Percentiles rank a stretch among this genome's conserved stretches.
phyloP scores from a whole-genome alignment of 176 grass and related monocot genomes.

The Cenchrus americanus region DNA sequence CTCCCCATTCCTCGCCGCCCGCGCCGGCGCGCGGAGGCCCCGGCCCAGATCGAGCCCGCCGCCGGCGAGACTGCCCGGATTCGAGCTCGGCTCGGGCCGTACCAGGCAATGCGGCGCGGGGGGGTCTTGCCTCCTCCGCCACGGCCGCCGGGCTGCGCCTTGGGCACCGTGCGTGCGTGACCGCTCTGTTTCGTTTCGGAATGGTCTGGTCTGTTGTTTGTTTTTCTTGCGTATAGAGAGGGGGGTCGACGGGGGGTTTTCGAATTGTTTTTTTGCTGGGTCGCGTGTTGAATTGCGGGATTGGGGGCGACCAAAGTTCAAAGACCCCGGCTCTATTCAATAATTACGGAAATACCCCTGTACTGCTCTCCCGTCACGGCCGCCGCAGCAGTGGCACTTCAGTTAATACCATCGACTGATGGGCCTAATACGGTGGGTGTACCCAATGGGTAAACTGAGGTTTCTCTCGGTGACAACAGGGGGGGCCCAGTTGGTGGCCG shows the following conservation, averaged over 20 bases:
- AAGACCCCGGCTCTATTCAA: neutral
- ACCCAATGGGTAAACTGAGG: neutral
- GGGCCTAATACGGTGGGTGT: neutral
- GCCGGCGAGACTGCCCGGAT: neutral
- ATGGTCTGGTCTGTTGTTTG: neutral
- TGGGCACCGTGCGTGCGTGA: neutral
- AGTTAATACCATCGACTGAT: neutral
- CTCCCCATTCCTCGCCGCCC: conserved; percentile 62
- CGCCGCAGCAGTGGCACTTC: neutral
- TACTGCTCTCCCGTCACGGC: neutral
- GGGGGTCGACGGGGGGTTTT: conserved; percentile 29
- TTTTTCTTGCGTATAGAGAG: neutral
- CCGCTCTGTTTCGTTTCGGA: conserved; percentile 7
- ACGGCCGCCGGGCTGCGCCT: conserved; percentile 5
- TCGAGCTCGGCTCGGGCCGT: conserved; percentile 22
- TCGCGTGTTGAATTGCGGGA: conserved; percentile 11
- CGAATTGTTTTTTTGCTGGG: neutral
- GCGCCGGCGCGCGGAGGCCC: neutral
- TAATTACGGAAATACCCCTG: neutral
- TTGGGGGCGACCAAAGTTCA: neutral
- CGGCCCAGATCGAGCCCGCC: conserved; percentile 40
- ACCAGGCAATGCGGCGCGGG: conserved; percentile 38
- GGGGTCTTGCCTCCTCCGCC: conserved; percentile 43
- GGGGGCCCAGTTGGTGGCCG: conserved; percentile 42
- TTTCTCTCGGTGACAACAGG: neutral